Base-by-base conservation (phyloP, 306 rosid species). In the Elaeagnus macrophylla region DNA sequence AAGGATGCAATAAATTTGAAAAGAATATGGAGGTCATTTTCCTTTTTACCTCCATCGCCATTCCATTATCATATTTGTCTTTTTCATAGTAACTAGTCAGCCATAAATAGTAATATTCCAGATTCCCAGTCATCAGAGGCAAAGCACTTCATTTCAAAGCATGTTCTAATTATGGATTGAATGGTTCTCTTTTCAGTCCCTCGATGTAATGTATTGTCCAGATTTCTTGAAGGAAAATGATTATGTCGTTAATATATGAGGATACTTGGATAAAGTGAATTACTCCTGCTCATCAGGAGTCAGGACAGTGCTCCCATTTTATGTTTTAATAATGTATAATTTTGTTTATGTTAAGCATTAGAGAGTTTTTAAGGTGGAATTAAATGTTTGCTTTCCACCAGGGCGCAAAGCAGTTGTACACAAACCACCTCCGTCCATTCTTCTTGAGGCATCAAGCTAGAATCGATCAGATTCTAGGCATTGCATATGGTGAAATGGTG, bases 331-430 rank as follows among this genome's bases (percentile, higher is more conserved):
- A 25, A 25, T 2, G 32, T 25, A 25, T 25, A 25, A 25, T 2
- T 25, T 25, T 25, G 32, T 25, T 25, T 25, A 25, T 25, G 2
- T 25, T 25, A 25, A 2, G 14, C 13, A 38, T 38, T 12, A 54
- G 46, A 38, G 12, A 37, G 10, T 38, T 37, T 13, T 9, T 48
- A 25, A 12, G 66, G 65, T 54, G 65, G 14, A 45, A 64, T 7
- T 56, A 42, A 71, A 43, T 51, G 38, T 51, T 53, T 64, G 52
- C 55, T 64, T 63, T 67, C 48, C 53, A 63, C 37, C 69, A 83
- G 95, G 95, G 97, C 58, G 94, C 95, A 15, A 80, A 80, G 54
- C 81, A 81, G 64, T 45, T 90, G 68, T 90, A 86, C 66, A 37
- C 12, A 53, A 79, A 68, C 62, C 81, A 86, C 65, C 48, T 90